A percentile compares a stretch with the other conserved stretches of the same genome.
Evolutionary conservation across 108 stramenopile species (phyloP).

Genomic region (Fistulifera solaris): DNA sequence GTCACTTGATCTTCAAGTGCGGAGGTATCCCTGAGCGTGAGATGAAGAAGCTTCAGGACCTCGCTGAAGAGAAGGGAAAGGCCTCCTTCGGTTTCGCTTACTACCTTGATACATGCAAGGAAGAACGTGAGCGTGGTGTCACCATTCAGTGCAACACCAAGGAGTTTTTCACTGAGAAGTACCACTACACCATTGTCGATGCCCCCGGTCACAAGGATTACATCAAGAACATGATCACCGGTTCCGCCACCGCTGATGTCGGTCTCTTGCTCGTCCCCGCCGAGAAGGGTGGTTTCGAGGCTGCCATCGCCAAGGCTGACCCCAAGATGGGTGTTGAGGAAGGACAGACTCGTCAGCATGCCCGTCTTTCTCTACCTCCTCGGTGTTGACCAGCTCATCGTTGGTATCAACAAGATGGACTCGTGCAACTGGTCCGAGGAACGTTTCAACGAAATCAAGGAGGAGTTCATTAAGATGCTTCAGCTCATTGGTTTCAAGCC

Average conservation of each 20-base stretch:
- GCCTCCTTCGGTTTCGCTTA: slow-evolving; percentile 83
- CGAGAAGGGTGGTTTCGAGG: slow-evolving; percentile 64
- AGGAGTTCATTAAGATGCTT: slow-evolving; percentile 44
- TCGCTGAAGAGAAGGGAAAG: slow-evolving; percentile 42
- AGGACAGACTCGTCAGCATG: slow-evolving; percentile 97
- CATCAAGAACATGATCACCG: slow-evolving; percentile 97
- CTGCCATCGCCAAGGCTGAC: slow-evolving; percentile 36
- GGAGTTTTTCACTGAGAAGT: slow-evolving; percentile 56
- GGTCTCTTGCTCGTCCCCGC: slow-evolving; percentile 89
- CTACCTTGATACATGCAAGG: slow-evolving; percentile 96
- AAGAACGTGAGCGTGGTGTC: slow-evolving; percentile 96
- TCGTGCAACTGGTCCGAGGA: slow-evolving; percentile 77
- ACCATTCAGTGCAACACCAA: slow-evolving; percentile 98
- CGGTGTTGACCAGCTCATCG: slow-evolving; percentile 95
- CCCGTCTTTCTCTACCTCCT: slow-evolving; percentile 86
- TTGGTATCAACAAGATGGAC: slow-evolving; percentile 97
- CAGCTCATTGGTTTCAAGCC: slow-evolving; percentile 49
- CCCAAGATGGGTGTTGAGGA: slow-evolving; percentile 83
- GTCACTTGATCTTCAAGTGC: slow-evolving; percentile 59
- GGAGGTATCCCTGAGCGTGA: slow-evolving; percentile 75
- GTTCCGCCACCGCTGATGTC: slow-evolving; percentile 95
- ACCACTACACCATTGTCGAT: slow-evolving; percentile 87
- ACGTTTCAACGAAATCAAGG: slow-evolving; percentile 83
- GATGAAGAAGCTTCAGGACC: slow-evolving; percentile 94
- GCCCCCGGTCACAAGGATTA: slow-evolving; percentile 94